phyloP scores from a whole-genome alignment of 83 land plant species.

The Picea abies region DNA sequence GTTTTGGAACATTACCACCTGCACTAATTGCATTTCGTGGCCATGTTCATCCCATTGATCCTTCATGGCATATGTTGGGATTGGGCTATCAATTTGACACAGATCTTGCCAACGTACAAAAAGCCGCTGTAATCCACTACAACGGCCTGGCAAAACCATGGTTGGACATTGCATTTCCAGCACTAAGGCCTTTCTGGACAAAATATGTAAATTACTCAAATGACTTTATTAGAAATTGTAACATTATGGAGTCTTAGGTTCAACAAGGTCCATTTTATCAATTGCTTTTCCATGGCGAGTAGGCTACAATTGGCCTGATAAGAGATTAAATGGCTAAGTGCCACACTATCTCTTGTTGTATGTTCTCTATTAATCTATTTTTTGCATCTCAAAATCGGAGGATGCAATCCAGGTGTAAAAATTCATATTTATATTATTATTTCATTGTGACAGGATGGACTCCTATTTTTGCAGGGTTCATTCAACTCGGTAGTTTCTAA shows the following conservation, averaged over 20 bases:
- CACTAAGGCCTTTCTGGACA: conserved; percentile 69
- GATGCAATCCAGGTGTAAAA: no score
- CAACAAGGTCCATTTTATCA: background rate
- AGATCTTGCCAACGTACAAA: conserved; percentile 26
- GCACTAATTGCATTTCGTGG: conserved; percentile 80
- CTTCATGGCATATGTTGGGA: conserved; percentile 78
- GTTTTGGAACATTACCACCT: conserved; percentile 80
- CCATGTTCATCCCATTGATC: conserved; percentile 64
- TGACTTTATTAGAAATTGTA: conserved; percentile 72
- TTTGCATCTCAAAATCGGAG: no score
- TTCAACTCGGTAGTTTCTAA: no score
- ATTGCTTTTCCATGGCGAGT: background rate
- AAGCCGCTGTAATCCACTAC: conserved; percentile 89
- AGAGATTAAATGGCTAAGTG: no score
- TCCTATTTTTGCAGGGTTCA: no score
- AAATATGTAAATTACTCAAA: conserved; percentile 72
- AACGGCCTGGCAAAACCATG: conserved; percentile 96
- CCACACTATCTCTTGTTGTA: no score
- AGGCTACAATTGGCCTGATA: no score
- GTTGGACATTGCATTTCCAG: conserved; percentile 78
- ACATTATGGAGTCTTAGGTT: conserved; percentile 44
- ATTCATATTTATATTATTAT: no score
- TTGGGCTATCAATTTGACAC: conserved; percentile 54
- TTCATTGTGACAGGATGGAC: no score
- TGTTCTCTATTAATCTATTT: no score